A percentile compares a stretch with the other conserved stretches of the same genome.
These are phyloP conservation scores for Myriangium duriaei DNA, from an alignment of 2,329 filamentous ascomycete species.

Conservation along the genomic window DNA sequence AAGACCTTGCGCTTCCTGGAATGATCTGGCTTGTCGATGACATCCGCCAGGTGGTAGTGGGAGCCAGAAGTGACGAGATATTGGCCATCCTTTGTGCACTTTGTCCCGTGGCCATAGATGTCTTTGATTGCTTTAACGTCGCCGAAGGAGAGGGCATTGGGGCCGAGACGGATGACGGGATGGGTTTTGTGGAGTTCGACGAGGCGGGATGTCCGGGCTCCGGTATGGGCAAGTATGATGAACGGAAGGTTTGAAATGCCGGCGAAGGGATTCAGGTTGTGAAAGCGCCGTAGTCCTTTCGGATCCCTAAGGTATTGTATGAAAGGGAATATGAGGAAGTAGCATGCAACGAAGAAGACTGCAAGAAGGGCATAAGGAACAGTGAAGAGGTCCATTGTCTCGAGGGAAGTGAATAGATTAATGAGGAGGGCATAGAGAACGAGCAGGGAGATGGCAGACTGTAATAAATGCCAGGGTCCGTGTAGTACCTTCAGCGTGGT, in stretches of 20 bases:
- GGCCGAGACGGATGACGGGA: conserved; percentile 34
- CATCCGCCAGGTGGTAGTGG: conserved; percentile 27
- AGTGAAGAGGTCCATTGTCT: no score
- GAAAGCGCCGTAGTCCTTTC: conserved; percentile 38
- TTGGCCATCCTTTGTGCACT: conserved; percentile 24
- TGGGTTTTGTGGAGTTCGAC: conserved; percentile 30
- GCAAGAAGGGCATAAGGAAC: no score
- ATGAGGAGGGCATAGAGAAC: no score
- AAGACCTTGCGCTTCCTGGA: conserved; percentile 28
- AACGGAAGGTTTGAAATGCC: conserved; percentile 35
- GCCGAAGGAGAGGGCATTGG: conserved; percentile 33
- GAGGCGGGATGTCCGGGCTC: conserved; percentile 31
- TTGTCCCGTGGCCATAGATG: conserved; percentile 28
- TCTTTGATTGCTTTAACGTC: conserved; percentile 28
- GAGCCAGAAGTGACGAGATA: conserved; percentile 22
- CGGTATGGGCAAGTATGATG: conserved; percentile 29
- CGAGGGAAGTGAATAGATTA: no score
- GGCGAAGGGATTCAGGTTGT: conserved; percentile 31
- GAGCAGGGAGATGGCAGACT: no score
- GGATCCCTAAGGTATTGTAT: conserved; percentile 33
- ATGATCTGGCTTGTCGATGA: conserved; percentile 28
- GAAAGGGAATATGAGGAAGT: no score
- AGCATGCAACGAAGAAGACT: no score
- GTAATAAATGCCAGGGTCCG: no score
- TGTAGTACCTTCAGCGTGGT: no score